These are phyloP conservation scores for Tricharina praecox DNA, from an alignment of 495 filamentous ascomycete genomes.

Conservation along the genomic window DNA sequence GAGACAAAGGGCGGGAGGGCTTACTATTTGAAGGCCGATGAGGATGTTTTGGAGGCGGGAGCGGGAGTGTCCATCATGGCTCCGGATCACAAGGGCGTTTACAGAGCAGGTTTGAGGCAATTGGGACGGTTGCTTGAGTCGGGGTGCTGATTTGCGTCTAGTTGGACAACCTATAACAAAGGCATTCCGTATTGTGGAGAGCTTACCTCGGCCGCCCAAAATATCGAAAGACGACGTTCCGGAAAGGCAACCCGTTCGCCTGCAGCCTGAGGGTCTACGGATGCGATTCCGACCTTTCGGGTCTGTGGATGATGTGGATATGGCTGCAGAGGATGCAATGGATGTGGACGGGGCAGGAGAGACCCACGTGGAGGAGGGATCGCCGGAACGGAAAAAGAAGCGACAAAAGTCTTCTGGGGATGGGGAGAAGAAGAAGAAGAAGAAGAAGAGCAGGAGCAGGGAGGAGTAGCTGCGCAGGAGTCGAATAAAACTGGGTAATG, in stretches of 20 bases:
- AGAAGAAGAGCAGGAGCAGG: slow-evolving; percentile 12
- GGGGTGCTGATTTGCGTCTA: slow-evolving; percentile 4
- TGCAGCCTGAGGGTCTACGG: slow-evolving; percentile 20
- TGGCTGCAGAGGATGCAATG: slow-evolving; percentile 4
- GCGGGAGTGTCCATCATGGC: slow-evolving; percentile 6
- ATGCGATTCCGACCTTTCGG: slow-evolving; percentile 24
- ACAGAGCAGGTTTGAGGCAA: slow-evolving; percentile 10
- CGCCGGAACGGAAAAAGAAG: slow-evolving; percentile 7
- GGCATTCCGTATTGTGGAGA: slow-evolving; percentile 18
- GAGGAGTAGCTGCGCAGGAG: not conserved
- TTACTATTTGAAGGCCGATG: slow-evolving; percentile 11
- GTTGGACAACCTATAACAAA: slow-evolving; percentile 11
- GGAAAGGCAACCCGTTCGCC: slow-evolving; percentile 8
- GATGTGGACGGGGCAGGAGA: slow-evolving; percentile 8
- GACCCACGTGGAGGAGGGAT: slow-evolving; percentile 1
- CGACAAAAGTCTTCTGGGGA: slow-evolving; percentile 6
- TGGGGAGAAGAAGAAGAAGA: slow-evolving; percentile 12
- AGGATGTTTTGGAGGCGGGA: slow-evolving; percentile 7
- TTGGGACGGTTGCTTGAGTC: not conserved
- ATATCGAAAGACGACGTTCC: not conserved
- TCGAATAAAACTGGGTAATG: too few relatives aligned
- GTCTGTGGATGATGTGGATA: slow-evolving; percentile 11
- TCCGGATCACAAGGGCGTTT: slow-evolving; percentile 12
- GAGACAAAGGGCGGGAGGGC: slow-evolving; percentile 12
- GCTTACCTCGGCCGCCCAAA: not conserved